These are phyloP conservation scores for Massariosphaeria phaeospora DNA, from an alignment of 495 filamentous ascomycete genomes.

Conservation along the genomic window DNA sequence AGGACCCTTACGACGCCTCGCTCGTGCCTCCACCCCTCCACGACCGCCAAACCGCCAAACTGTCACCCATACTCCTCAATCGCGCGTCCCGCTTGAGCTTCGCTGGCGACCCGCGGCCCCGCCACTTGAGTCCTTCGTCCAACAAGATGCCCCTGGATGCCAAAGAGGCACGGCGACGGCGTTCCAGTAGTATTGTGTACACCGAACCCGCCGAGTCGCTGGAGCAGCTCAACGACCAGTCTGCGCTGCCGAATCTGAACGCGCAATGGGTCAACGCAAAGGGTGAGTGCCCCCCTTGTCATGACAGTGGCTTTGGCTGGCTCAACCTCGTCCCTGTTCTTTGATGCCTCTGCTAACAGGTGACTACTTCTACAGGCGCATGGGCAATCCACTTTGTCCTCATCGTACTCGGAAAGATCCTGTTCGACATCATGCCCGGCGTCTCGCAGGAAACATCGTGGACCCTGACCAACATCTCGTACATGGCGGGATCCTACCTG, in stretches of 20 bases:
- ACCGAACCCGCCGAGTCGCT: constrained; percentile 89
- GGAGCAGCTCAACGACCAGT: constrained; percentile 94
- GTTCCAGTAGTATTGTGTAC: constrained; percentile 94
- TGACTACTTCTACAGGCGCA: too few species aligned
- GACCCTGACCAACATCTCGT: constrained; percentile 97
- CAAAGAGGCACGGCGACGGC: constrained; percentile 68
- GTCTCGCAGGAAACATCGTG: constrained; percentile 96
- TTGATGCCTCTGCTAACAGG: too few species aligned
- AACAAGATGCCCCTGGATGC: constrained; percentile 53
- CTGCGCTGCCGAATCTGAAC: constrained; percentile 89
- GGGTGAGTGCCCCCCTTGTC: constrained; percentile 53
- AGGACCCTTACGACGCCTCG: background rate
- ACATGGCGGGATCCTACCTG: constrained; percentile 97
- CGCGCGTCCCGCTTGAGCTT: constrained; percentile 66
- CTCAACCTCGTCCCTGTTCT: too few species aligned
- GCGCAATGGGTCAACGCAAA: constrained; percentile 98
- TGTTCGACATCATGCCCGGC: constrained; percentile 91
- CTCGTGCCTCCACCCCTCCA: constrained; percentile 1
- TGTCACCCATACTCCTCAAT: constrained; percentile 74
- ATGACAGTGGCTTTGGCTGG: too few species aligned
- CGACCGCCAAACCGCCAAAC: constrained; percentile 65
- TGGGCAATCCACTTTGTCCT: constrained; percentile 95
- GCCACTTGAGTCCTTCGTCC: constrained; percentile 49
- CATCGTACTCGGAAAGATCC: constrained; percentile 83
- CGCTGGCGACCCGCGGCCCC: constrained; percentile 66